Conservation (phyloP, 352 stramenopile genomes). For the Saprolegnia diclina region DNA sequence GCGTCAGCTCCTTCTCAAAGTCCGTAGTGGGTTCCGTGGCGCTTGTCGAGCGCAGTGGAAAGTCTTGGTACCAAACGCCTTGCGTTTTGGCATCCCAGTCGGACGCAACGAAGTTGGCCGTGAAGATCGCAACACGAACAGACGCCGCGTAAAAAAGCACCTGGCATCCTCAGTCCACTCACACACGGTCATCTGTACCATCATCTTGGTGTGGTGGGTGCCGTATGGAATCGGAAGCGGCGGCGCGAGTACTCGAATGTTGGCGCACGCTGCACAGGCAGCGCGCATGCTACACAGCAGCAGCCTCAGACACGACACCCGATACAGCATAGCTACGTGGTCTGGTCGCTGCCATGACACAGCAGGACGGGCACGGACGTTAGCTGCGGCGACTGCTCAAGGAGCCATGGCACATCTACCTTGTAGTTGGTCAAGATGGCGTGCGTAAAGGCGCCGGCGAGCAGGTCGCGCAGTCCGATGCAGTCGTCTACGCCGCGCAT, state of each 20-base stretch:
- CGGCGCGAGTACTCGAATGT: slow-evolving; percentile 58
- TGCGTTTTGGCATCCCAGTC: slow-evolving; percentile 85
- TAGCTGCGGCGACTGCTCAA: slow-evolving; percentile 52
- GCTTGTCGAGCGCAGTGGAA: slow-evolving; percentile 41
- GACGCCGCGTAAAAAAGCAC: slow-evolving; percentile 53
- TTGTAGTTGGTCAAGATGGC: slow-evolving; percentile 82
- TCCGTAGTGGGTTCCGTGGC: not conserved
- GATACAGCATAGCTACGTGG: not conserved
- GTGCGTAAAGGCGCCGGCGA: slow-evolving; percentile 44
- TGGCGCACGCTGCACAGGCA: slow-evolving; percentile 49
- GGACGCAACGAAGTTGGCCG: slow-evolving; percentile 71
- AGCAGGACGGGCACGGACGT: slow-evolving; percentile 60
- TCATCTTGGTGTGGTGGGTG: slow-evolving; percentile 85
- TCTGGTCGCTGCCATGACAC: slow-evolving; percentile 40
- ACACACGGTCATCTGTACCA: slow-evolving; percentile 31
- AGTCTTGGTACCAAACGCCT: slow-evolving; percentile 79
- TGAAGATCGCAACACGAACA: slow-evolving; percentile 78
- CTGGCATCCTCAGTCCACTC: slow-evolving; percentile 19
- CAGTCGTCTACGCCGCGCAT: not conserved
- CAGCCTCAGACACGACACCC: not conserved
- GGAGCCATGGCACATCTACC: slow-evolving; percentile 69
- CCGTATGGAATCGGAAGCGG: slow-evolving; percentile 74
- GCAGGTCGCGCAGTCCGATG: not conserved
- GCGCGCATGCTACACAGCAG: slow-evolving; percentile 39
- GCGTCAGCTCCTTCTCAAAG: slow-evolving; percentile 58